Evolutionary conservation across 2,329 filamentous ascomycete species (phyloP).

Genomic region (Elsinoe ampelina): DNA sequence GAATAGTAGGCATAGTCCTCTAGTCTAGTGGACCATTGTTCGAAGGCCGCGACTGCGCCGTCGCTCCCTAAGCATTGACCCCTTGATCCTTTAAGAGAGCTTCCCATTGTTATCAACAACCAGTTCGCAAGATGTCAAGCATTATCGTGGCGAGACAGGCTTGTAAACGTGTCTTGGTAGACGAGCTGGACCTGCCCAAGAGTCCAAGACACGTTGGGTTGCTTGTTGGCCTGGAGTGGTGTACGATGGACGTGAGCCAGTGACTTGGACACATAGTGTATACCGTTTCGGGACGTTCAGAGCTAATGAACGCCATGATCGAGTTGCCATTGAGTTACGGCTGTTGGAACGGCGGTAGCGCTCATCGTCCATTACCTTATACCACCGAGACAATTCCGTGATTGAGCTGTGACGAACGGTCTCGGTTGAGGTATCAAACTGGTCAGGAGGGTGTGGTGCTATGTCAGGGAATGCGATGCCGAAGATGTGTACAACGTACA

Average conservation of each 20-base stretch:
- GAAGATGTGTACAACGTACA: no score
- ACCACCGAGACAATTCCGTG: background rate
- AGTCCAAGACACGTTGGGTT: conserved; percentile 1
- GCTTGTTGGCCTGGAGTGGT: background rate
- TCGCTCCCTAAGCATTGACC: background rate
- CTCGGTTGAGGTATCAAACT: background rate
- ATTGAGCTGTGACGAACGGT: background rate
- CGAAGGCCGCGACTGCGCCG: background rate
- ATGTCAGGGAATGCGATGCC: no score
- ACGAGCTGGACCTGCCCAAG: background rate
- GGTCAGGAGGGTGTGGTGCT: no score
- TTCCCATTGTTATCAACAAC: background rate
- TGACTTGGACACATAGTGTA: background rate
- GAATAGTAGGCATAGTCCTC: background rate
- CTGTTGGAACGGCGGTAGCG: background rate
- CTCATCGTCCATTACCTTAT: background rate
- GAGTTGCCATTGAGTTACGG: conserved; percentile 8
- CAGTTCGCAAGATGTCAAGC: background rate
- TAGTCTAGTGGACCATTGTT: background rate
- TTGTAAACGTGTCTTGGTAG: background rate
- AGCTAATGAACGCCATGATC: background rate
- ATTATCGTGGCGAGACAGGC: background rate
- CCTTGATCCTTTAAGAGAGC: background rate
- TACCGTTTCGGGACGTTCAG: background rate
- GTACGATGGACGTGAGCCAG: background rate